Evolutionary conservation across 176 grass and related monocot genomes (phyloP).

Genomic region (Tuctoria greenei): DNA sequence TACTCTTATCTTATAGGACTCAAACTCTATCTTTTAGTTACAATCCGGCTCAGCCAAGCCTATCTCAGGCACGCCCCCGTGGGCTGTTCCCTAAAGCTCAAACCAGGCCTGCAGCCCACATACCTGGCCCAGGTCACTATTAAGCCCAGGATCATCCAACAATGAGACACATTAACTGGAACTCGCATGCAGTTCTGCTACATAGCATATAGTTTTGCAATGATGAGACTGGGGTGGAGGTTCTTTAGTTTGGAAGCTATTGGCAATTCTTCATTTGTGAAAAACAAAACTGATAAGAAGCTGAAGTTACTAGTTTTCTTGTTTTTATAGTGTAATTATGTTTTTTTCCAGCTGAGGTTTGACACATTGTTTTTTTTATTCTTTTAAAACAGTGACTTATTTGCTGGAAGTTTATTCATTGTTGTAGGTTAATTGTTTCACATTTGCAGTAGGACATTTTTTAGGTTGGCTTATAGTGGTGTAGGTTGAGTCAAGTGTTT

Average conservation of each 20-base stretch:
- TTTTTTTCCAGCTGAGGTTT: too few relatives aligned
- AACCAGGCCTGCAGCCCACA: too few relatives aligned
- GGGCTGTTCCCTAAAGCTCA: too few relatives aligned
- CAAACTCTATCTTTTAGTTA: too few relatives aligned
- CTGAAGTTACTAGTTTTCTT: too few relatives aligned
- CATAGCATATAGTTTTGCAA: not conserved
- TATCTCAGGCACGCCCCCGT: too few relatives aligned
- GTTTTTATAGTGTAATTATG: too few relatives aligned
- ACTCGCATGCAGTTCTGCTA: not conserved
- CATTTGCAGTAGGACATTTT: not conserved
- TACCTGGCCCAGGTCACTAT: too few relatives aligned
- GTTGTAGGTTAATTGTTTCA: not conserved
- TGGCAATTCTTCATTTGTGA: not conserved
- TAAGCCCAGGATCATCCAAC: too few relatives aligned
- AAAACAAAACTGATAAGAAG: not conserved
- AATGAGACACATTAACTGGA: not conserved
- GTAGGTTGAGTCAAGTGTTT: not conserved
- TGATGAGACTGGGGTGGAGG: not conserved
- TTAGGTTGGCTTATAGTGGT: not conserved
- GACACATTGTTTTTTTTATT: too few relatives aligned
- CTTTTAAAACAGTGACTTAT: not conserved
- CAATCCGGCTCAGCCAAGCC: too few relatives aligned
- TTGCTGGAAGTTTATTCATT: not conserved
- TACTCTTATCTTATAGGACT: too few relatives aligned
- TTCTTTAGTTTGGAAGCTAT: not conserved